Base-by-base conservation (phyloP, 164 flowering plant genomes). In the Pachysandra terminalis region DNA sequence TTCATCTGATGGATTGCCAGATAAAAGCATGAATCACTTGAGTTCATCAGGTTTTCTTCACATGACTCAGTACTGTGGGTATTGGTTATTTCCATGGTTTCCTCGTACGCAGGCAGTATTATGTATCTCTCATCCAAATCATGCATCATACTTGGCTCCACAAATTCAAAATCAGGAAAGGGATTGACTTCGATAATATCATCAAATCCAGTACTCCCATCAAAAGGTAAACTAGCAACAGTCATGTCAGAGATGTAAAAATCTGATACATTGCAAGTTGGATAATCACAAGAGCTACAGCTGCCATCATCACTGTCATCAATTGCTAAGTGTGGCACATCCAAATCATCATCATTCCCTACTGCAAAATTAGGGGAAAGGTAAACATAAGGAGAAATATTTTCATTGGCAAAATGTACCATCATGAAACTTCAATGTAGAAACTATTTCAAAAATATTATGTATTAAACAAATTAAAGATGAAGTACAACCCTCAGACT, bases 181-280 rank as follows among this genome's bases (percentile, higher is more conserved):
- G 71, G 63, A 64, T 54, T 65, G 56, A 61, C 66, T n/a, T 76
- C 81, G 23, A 70, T 65, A 61, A 72, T 66, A 35, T 72, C 78
- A 56, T 75, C 82, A 68, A 72, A 77, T 55, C 70, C 59, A n/a
- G 69, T 48, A 70, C 64, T 73, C 59, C 75, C 88, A 72, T 81
- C 83, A 56, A 69, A 78, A 17, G 89, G 74, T 71, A 82, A 56
- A 67, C 78, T 80, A 40, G 84, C 66, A 72, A 87, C 68, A 66
- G 84, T 74, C 83, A 84, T 80, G 73, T 91, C 96, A 73, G 93
- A 85, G 56, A 86, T 79, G 76, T 66, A 72, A 71, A 86, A 85
- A 79, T 87, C 93, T 56, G 93, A 82, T 66, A 82, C 74, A 71
- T 81, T 84, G 80, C 91, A 86, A 62, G 79, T 79, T 70, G 81